Evolutionary conservation across 495 filamentous ascomycete genomes (phyloP).

Genomic region (Mycothermus thermophilus): DNA sequence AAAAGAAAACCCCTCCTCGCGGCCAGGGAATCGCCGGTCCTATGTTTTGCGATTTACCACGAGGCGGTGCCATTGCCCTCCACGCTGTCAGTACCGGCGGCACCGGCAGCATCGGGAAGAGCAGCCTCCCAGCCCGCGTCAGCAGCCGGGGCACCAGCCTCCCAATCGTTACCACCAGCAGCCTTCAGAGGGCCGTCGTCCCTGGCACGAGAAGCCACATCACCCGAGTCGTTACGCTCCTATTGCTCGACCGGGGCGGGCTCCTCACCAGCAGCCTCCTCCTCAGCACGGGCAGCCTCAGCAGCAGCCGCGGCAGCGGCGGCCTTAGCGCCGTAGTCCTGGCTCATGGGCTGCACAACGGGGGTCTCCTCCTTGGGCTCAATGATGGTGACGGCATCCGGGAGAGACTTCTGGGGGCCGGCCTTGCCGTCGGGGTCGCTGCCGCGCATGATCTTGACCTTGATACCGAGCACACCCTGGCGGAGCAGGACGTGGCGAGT

Average conservation of each 20-base stretch:
- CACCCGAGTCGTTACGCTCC: constrained; percentile 11
- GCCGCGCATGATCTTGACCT: constrained; percentile 99
- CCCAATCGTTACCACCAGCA: too few species aligned
- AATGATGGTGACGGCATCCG: constrained; percentile 96
- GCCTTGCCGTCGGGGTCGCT: constrained; percentile 98
- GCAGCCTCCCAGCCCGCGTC: not conserved
- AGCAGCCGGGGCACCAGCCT: too few species aligned
- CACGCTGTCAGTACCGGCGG: too few species aligned
- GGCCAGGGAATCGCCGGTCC: not conserved
- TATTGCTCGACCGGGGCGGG: constrained; percentile 38
- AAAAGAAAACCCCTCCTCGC: constrained; percentile 6
- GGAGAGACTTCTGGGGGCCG: constrained; percentile 89
- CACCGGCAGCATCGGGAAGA: not conserved
- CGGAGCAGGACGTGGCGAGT: constrained; percentile 98
- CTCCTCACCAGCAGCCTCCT: constrained; percentile 43
- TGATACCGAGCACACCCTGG: constrained; percentile 99
- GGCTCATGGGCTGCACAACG: constrained; percentile 82
- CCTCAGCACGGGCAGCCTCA: constrained; percentile 53
- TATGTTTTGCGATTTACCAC: too few species aligned
- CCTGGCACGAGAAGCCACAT: constrained; percentile 5
- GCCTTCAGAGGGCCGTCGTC: too few species aligned
- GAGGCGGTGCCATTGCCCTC: too few species aligned
- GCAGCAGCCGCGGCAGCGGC: constrained; percentile 60
- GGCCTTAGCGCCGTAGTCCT: constrained; percentile 98
- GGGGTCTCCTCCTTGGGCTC: constrained; percentile 98